Percentiles rank a stretch among this genome's conserved stretches.
phyloP scores from a whole-genome alignment of 2,329 filamentous ascomycete genomes.

The Calonectria pseudoturangicola region DNA sequence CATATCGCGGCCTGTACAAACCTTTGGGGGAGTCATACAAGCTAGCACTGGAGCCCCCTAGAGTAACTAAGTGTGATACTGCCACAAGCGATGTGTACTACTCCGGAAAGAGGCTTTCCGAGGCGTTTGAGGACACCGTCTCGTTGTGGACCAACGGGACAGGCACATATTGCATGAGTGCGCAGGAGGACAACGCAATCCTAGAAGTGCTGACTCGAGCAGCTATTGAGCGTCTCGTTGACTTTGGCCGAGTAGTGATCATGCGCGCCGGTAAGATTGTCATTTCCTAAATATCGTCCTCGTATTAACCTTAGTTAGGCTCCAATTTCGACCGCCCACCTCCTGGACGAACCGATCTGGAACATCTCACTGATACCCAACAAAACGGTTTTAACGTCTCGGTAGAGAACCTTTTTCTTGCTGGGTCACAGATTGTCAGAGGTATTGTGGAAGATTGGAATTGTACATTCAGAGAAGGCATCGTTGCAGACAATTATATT shows the following conservation, averaged over 20 bases:
- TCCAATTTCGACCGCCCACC: constrained; percentile 84
- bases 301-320: constrained; percentile 56
- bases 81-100: constrained; percentile 85
- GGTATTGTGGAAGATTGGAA: constrained; percentile 79
- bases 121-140: constrained; percentile 80
- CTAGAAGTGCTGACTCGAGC: constrained; percentile 79
- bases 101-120: constrained; percentile 75
- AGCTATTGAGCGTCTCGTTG: constrained; percentile 73
- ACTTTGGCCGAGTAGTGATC: constrained; percentile 80
- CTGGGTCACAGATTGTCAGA: constrained; percentile 78
- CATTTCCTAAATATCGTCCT: not conserved
- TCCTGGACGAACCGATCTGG: constrained; percentile 71
- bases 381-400: constrained; percentile 80
- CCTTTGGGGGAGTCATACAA: constrained; percentile 62
- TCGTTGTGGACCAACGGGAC: constrained; percentile 79
- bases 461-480: constrained; percentile 72
- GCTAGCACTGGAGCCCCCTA: constrained; percentile 68
- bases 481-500: constrained; percentile 78
- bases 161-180: constrained; percentile 81
- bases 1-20: constrained; percentile 74
- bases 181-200: constrained; percentile 83
- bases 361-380: constrained; percentile 76
- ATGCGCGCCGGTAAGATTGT: constrained; percentile 73
- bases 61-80: constrained; percentile 78
- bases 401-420: constrained; percentile 79